Conservation (phyloP, 495 filamentous ascomycete genomes). For the Tirmania nivea region DNA sequence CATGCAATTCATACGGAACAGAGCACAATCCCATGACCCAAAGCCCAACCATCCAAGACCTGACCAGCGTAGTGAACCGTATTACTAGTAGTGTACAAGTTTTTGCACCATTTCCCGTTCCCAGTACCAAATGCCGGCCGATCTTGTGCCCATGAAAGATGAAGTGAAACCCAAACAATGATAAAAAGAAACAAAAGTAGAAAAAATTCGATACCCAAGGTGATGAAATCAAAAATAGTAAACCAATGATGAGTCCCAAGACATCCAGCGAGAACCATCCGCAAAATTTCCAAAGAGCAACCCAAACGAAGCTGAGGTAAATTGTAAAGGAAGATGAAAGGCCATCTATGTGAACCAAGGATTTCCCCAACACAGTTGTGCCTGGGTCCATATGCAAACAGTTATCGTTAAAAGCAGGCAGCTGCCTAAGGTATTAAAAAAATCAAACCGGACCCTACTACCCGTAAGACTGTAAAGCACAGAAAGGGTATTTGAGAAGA, state of each 20-base stretch:
- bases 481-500: background rate
- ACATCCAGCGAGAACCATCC: too few relatives aligned
- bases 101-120: background rate
- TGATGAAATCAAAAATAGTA: background rate
- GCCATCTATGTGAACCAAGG: background rate
- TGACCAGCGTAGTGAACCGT: background rate
- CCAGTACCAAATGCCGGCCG: background rate
- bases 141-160: too few relatives aligned
- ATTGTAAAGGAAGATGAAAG: background rate
- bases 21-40: too few relatives aligned
- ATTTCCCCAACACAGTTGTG: background rate
- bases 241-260: background rate
- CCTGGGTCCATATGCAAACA: background rate
- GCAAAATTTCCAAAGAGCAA: too few relatives aligned
- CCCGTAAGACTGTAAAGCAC: background rate
- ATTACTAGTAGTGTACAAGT: background rate
- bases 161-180: background rate
- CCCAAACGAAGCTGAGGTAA: too few relatives aligned
- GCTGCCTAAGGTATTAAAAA: background rate
- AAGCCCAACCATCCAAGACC: too few relatives aligned
- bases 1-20: too few relatives aligned
- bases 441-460: background rate
- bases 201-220: background rate
- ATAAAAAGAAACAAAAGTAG: background rate
- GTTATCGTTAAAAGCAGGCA: background rate